These are phyloP conservation scores for Coniferiporia weirii DNA, from an alignment of 1,284 basidiomycete species.

Conservation along the genomic window DNA sequence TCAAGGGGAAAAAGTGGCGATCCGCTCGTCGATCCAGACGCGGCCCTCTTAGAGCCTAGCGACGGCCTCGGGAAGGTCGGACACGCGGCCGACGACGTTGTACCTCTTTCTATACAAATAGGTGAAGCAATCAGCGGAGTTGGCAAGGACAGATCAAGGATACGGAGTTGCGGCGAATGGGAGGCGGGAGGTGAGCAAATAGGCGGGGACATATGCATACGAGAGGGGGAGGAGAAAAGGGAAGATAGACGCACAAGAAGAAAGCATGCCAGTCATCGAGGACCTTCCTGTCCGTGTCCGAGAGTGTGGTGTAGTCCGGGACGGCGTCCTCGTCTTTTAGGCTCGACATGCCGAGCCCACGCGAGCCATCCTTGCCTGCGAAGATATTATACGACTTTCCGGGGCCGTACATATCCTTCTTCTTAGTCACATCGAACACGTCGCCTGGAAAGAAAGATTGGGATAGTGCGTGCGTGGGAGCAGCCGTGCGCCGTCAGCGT, in stretches of 20 bases:
- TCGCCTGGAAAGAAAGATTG: constrained; percentile 44
- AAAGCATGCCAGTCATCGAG: constrained; percentile 89
- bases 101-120: constrained; percentile 61
- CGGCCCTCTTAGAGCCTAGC: neutral
- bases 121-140: neutral
- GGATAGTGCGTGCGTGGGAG: constrained; percentile 14
- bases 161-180: neutral
- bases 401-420: constrained; percentile 77
- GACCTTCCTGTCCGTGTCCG: constrained; percentile 74
- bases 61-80: constrained; percentile 29
- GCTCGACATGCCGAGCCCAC: constrained; percentile 80
- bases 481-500: neutral
- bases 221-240: neutral
- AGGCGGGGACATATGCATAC: neutral
- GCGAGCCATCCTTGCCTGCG: constrained; percentile 88
- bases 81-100: constrained; percentile 71
- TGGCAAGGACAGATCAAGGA: neutral
- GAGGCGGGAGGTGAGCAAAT: neutral
- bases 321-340: constrained; percentile 86
- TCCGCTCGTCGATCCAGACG: neutral
- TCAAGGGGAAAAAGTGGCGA: neutral
- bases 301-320: constrained; percentile 78
- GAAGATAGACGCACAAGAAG: constrained; percentile 49
- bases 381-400: constrained; percentile 70
- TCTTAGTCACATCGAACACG: constrained; percentile 80